These are phyloP conservation scores for Suhomyces wounanorum DNA, from an alignment of 1,139 yeast genomes.

Conservation along the genomic window DNA sequence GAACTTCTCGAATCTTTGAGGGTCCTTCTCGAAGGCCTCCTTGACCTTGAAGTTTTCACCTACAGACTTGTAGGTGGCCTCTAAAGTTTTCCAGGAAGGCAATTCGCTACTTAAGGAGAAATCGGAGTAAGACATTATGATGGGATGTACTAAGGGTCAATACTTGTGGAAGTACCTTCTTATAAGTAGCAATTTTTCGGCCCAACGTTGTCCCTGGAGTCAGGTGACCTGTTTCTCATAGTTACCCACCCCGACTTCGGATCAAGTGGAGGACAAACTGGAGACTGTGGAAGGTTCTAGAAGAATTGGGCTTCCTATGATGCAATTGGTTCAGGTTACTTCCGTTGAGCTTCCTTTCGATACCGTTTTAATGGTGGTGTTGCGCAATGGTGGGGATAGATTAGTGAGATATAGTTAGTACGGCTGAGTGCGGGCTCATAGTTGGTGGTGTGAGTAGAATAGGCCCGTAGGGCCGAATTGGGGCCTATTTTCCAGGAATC, in stretches of 20 bases:
- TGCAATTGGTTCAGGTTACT: too few species aligned
- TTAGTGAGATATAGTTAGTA: neutral
- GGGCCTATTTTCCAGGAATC: too few species aligned
- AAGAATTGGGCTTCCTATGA: too few species aligned
- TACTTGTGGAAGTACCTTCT: neutral
- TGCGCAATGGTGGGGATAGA: neutral
- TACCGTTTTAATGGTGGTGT: neutral
- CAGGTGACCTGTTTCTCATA: neutral
- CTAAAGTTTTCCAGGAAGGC: slow-evolving; percentile 82
- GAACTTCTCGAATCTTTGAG: slow-evolving; percentile 71
- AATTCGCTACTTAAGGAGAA: slow-evolving; percentile 74
- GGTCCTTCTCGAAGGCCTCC: slow-evolving; percentile 74
- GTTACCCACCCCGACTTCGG: too few species aligned
- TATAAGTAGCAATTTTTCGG: slow-evolving; percentile 10
- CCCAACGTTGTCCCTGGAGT: slow-evolving; percentile 5
- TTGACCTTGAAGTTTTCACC: slow-evolving; percentile 73
- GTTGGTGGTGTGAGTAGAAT: too few species aligned
- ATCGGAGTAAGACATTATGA: slow-evolving; percentile 38
- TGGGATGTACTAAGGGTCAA: neutral
- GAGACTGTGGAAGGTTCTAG: too few species aligned
- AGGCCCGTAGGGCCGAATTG: too few species aligned
- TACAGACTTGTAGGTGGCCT: slow-evolving; percentile 62
- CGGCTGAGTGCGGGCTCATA: neutral
- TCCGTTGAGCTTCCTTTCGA: too few species aligned
- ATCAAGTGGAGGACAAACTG: too few species aligned